These are phyloP conservation scores for Penicillium mononematosum DNA, from an alignment of 495 filamentous ascomycete species.

Conservation along the genomic window DNA sequence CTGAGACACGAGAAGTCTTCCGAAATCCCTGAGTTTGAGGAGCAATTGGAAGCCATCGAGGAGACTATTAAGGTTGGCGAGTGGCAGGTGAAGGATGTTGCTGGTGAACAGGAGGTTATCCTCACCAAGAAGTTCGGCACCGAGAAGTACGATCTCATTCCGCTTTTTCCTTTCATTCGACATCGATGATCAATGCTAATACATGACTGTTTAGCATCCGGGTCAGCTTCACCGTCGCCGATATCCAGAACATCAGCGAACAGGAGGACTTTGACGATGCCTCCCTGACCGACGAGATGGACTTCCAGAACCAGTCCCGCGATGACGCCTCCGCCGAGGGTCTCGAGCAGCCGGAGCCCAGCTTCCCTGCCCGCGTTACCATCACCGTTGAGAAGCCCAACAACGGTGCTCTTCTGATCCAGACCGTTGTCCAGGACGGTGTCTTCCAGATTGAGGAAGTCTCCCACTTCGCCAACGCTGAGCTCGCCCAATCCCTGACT, in stretches of 20 bases:
- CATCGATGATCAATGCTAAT: conserved; percentile 21
- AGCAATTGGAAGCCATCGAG: conserved; percentile 69
- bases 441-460: conserved; percentile 87
- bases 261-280: conserved; percentile 53
- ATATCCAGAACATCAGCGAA: conserved; percentile 72
- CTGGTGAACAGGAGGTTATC: conserved; percentile 82
- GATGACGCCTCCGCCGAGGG: conserved; percentile 52
- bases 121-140: conserved; percentile 80
- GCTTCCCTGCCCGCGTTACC: conserved; percentile 80
- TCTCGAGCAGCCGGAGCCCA: conserved; percentile 53
- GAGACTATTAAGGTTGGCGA: conserved; percentile 78
- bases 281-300: conserved; percentile 49
- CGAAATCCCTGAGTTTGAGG: conserved; percentile 37
- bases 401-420: conserved; percentile 80
- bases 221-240: conserved; percentile 89
- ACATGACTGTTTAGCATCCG: conserved; percentile 61
- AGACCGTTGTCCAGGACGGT: conserved; percentile 84
- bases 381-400: conserved; percentile 81
- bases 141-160: conserved; percentile 63
- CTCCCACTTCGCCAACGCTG: conserved; percentile 75
- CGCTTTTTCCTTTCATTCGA: neutral
- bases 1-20: conserved; percentile 48
- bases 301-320: conserved; percentile 52
- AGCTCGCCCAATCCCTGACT: conserved; percentile 63
- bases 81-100: conserved; percentile 66